Conservation (phyloP, 495 filamentous ascomycete species). For the Emericellopsis terricola region DNA sequence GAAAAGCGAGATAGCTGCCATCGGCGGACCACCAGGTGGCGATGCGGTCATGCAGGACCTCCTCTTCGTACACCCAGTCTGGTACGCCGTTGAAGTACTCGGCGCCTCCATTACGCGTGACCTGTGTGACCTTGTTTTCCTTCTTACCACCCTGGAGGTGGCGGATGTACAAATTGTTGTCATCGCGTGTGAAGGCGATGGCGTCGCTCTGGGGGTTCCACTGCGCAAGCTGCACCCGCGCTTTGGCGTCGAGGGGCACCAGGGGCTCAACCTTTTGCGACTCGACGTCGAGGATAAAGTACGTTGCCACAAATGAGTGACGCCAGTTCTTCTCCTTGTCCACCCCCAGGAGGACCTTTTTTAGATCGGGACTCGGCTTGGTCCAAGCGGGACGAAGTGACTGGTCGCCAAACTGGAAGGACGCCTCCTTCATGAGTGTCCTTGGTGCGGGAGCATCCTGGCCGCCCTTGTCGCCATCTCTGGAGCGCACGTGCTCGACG, state of each 20-base stretch:
- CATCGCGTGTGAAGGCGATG: constrained; percentile 62
- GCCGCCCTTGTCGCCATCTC: constrained; percentile 12
- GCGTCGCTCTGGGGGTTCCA: constrained; percentile 85
- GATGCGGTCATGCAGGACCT: constrained; percentile 65
- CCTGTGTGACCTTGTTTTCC: constrained; percentile 30
- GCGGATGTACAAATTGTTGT: constrained; percentile 82
- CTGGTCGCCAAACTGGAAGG: constrained; percentile 37
- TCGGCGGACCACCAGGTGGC: constrained; percentile 91
- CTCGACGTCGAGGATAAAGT: constrained; percentile 88
- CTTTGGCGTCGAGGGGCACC: constrained; percentile 47
- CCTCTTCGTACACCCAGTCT: constrained; percentile 98
- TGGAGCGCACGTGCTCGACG: constrained; percentile 65
- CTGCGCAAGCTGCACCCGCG: constrained; percentile 60
- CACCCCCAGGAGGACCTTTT: constrained; percentile 66
- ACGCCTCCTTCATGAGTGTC: constrained; percentile 54
- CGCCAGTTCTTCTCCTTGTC: constrained; percentile 62
- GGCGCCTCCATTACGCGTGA: constrained; percentile 72
- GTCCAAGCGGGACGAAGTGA: constrained; percentile 33
- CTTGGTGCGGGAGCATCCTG: constrained; percentile 24
- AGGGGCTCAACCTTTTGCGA: constrained; percentile 64
- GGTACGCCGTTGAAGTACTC: constrained; percentile 94
- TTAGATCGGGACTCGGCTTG: constrained; percentile 67
- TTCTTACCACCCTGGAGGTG: constrained; percentile 23
- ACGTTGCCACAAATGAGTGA: constrained; percentile 66
- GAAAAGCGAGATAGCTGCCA: constrained; percentile 73